Conservation (phyloP, 208 protist genomes). For the Leptomonas pyrrhocoris region DNA sequence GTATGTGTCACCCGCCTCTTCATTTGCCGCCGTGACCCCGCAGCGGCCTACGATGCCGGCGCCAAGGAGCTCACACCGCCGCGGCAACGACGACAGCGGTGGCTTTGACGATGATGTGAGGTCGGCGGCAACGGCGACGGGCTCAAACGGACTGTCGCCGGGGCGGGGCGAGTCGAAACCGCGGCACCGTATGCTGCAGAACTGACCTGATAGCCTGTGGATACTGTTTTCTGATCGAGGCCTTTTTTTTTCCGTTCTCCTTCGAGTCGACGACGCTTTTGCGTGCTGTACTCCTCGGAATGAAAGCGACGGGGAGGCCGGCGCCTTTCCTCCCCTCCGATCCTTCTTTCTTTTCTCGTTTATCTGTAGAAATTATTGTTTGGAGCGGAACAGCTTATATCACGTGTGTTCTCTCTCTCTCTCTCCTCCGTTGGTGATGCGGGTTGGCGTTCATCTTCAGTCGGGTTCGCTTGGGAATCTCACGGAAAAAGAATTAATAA, state of each 20-base stretch:
- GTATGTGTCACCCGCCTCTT: constrained; percentile 9
- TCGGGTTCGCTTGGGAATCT: too few species aligned
- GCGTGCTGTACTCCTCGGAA: background rate
- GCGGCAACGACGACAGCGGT: too few species aligned
- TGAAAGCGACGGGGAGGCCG: background rate
- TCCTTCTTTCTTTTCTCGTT: too few species aligned
- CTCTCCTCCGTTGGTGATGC: too few species aligned
- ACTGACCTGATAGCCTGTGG: background rate
- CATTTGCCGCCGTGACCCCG: constrained; percentile 20
- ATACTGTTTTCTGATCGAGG: background rate
- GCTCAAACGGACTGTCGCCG: background rate
- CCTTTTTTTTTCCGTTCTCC: background rate
- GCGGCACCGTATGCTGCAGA: background rate
- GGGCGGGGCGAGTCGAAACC: background rate
- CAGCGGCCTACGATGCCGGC: constrained; percentile 1
- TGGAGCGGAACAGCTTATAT: too few species aligned
- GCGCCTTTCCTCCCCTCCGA: too few species aligned
- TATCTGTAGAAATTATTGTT: too few species aligned
- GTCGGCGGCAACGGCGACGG: background rate
- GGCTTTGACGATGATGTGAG: background rate
- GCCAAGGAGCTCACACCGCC: background rate
- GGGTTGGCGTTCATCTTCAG: too few species aligned
- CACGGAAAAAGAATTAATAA: too few species aligned
- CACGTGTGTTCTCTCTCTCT: too few species aligned
- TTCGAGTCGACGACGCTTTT: background rate